A percentile compares a stretch with the other conserved stretches of the same genome.
Evolutionary conservation across 176 grass and related monocot species (phyloP).

Genomic region (Alopecurus myosuroides): DNA sequence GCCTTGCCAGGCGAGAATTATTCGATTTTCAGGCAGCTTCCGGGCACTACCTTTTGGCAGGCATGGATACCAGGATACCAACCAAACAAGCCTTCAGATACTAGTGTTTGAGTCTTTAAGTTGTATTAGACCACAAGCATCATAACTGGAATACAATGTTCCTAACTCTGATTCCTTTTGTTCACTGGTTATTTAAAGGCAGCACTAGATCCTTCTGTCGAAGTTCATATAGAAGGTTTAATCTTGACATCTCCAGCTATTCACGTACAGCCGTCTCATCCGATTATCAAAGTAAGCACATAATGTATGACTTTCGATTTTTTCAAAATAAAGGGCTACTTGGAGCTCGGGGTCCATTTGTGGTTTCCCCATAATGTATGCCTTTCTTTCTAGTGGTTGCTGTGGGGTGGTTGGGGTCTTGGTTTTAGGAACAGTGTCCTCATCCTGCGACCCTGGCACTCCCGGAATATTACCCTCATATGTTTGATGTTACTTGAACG

Average conservation of each 20-base stretch:
- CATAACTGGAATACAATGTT: neutral
- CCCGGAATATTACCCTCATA: neutral
- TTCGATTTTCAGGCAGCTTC: neutral
- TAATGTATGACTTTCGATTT: neutral
- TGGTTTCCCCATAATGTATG: neutral
- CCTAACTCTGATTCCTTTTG: neutral
- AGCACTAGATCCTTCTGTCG: slow-evolving; percentile 59
- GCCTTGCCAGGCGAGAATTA: neutral
- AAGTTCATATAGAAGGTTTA: slow-evolving; percentile 63
- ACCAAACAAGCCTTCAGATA: neutral
- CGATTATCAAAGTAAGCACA: slow-evolving; percentile 66
- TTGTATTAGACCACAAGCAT: neutral
- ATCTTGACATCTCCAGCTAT: slow-evolving; percentile 87
- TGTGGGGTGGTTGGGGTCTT: neutral
- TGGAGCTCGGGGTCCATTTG: too few relatives aligned
- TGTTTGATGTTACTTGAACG: neutral
- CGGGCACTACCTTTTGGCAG: neutral
- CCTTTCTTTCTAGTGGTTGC: neutral
- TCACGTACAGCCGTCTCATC: slow-evolving; percentile 74
- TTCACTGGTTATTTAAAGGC: slow-evolving; percentile 53
- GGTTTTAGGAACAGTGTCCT: neutral
- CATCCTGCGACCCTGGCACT: neutral
- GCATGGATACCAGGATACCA: neutral
- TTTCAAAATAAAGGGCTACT: too few relatives aligned
- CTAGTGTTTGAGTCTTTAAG: neutral